Conservation (phyloP, 345 rosid genomes). For the Sonneratia alba region DNA sequence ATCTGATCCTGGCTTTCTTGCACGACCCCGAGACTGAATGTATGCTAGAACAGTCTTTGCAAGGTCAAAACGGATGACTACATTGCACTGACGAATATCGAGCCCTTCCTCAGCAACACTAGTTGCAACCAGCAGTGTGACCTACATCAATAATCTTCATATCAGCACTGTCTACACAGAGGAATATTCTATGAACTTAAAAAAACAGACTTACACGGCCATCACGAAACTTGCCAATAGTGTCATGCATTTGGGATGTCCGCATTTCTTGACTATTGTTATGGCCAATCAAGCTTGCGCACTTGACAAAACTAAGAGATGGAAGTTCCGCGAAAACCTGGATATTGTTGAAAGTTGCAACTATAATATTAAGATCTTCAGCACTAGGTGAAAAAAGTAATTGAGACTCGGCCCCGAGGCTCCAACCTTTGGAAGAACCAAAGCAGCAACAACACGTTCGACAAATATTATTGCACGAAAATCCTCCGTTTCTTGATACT, state of each 20-base stretch:
- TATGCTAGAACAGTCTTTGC: constrained; percentile 98
- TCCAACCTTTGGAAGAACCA: constrained; percentile 95
- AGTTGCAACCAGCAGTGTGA: constrained; percentile 88
- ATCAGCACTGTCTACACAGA: constrained; percentile 4
- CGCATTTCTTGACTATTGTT: constrained; percentile 96
- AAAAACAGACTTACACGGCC: constrained; percentile 60
- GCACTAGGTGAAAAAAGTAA: not conserved
- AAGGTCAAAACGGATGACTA: constrained; percentile 96
- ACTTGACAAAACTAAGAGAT: constrained; percentile 67
- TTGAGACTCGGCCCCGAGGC: not conserved
- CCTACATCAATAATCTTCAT: constrained; percentile 32
- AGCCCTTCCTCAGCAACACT: constrained; percentile 99
- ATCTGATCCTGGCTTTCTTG: constrained; percentile 99
- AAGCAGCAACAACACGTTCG: constrained; percentile 94
- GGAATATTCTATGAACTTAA: not conserved
- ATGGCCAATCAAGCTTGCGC: constrained; percentile 96
- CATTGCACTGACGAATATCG: constrained; percentile 97
- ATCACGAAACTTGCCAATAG: constrained; percentile 85
- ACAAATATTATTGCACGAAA: constrained; percentile 98
- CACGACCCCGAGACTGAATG: constrained; percentile 98
- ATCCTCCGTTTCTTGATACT: constrained; percentile 81
- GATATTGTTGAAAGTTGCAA: not conserved
- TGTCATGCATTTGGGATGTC: constrained; percentile 89
- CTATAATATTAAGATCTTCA: not conserved
- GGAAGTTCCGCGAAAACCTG: constrained; percentile 95